Base-by-base conservation (phyloP, 208 protist genomes). In the Willaertia magna region DNA sequence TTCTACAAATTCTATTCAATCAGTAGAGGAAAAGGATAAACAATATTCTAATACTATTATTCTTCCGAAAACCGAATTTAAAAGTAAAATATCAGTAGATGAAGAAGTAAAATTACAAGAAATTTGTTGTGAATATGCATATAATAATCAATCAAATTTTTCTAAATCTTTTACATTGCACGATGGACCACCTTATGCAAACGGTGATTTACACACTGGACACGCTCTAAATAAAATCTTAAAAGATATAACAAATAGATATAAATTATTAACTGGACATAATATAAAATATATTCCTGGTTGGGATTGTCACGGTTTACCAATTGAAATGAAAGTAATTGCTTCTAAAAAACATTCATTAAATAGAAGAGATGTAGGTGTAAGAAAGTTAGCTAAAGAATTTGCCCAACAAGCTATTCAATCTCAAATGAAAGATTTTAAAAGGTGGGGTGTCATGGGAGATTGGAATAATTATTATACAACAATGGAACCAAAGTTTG, bases 181-280 rank as follows among this genome's bases (percentile, higher is more conserved):
- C 85, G 93, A 96, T 87, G 93, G 94, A 9, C 94, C 94, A 48
- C 94, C 94, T 18, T 96, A 94, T 84, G 94, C 94, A 22, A 96
- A 96, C 86, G 93, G 94, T 44, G 59, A 79, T 30, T 86, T 94
- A 34, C 93, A 96, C 87, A 85, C 92, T 22, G 94, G 94, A 20
- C 89, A 92, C 75, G 81, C 67, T 43, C 39, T 91, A 4, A 91
- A 91, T 79, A 91, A 91, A 74, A 89, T 93, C 39, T 87, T 95
- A 26, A 96, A 96, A 88, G 94, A 96, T 85, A 87, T 95, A 39
- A 83, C 93, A 9, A 91, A 91, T 85, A 82, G 93, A 40, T 94
- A 91, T 79, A 85, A 92, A 78, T 14, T 95, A 14, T 48, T 95
- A 47, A 84, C 48, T 1, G 92, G 92, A 34, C 30, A 90, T 39